These are phyloP conservation scores for Botrytis galanthina DNA, from an alignment of 2,329 filamentous ascomycete genomes.

Conservation along the genomic window DNA sequence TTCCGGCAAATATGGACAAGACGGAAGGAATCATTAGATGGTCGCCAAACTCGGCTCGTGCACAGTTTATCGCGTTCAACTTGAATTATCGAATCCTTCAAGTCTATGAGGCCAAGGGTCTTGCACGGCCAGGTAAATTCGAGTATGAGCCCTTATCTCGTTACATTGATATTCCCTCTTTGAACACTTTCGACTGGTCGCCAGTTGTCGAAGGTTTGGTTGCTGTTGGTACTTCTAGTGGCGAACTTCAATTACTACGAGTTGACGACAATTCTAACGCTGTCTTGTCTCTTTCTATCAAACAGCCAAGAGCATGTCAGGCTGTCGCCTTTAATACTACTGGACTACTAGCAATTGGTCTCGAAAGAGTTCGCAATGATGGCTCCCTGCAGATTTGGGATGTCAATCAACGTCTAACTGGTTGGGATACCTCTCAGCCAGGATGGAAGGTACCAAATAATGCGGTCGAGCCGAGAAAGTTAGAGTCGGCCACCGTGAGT, in stretches of 20 bases:
- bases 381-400: constrained; percentile 83
- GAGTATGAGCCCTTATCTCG: constrained; percentile 57
- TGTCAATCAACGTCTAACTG: constrained; percentile 57
- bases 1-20: constrained; percentile 21
- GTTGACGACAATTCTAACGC: constrained; percentile 69
- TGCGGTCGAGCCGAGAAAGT: constrained; percentile 50
- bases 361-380: constrained; percentile 79
- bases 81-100: constrained; percentile 62
- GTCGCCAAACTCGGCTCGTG: constrained; percentile 57
- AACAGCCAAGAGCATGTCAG: constrained; percentile 75
- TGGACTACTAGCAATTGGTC: constrained; percentile 71
- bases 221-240: constrained; percentile 71
- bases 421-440: constrained; percentile 45
- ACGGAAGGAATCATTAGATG: constrained; percentile 59
- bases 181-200: constrained; percentile 68
- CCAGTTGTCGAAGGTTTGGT: constrained; percentile 62
- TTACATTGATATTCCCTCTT: constrained; percentile 61
- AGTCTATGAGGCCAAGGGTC: constrained; percentile 60
- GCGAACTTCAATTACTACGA: constrained; percentile 71
- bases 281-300: constrained; percentile 65
- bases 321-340: constrained; percentile 75
- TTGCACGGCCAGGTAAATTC: constrained; percentile 51
- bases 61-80: constrained; percentile 65
- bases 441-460: constrained; percentile 43
- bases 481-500: constrained; percentile 45